Percentiles rank a stretch among this genome's conserved stretches.
phyloP scores from a whole-genome alignment of 345 rosid genomes.

The Populus davidiana region DNA sequence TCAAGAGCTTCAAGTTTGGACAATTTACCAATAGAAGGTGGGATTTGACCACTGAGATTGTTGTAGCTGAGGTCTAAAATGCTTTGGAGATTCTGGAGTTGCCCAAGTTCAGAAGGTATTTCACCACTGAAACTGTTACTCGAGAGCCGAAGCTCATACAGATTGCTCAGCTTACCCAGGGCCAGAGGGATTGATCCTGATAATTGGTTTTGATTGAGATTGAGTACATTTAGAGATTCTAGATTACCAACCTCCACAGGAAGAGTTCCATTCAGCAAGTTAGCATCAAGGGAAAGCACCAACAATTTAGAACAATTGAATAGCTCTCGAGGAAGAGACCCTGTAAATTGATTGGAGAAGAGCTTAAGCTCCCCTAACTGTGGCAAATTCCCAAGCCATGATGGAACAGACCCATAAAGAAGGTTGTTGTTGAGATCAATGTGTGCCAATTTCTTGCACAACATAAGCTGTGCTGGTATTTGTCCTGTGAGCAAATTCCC shows the following conservation, averaged over 20 bases:
- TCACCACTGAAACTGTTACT: slow-evolving; percentile 62
- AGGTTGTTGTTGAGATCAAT: slow-evolving; percentile 78
- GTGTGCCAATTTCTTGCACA: slow-evolving; percentile 74
- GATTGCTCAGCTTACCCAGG: slow-evolving; percentile 65
- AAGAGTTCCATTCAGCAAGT: slow-evolving; percentile 59
- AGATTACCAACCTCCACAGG: slow-evolving; percentile 58
- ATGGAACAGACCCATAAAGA: slow-evolving; percentile 64
- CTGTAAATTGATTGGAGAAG: slow-evolving; percentile 59
- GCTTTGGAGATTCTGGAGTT: slow-evolving; percentile 73
- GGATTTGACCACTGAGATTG: slow-evolving; percentile 63
- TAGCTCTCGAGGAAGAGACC: slow-evolving; percentile 60
- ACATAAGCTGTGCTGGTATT: slow-evolving; percentile 57
- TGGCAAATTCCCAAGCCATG: slow-evolving; percentile 69
- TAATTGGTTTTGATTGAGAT: slow-evolving; percentile 52
- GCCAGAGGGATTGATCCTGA: slow-evolving; percentile 65
- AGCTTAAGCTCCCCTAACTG: slow-evolving; percentile 79
- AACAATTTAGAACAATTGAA: slow-evolving; percentile 68
- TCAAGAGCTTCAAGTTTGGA: slow-evolving; percentile 75
- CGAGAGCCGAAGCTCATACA: slow-evolving; percentile 70
- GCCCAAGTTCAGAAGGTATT: slow-evolving; percentile 71
- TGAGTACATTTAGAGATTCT: slow-evolving; percentile 61
- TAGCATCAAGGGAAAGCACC: slow-evolving; percentile 64
- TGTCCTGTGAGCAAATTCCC: slow-evolving; percentile 66
- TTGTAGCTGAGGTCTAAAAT: slow-evolving; percentile 72
- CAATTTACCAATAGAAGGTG: slow-evolving; percentile 60